Base-by-base conservation (phyloP, 2,329 filamentous ascomycete species). In the Samsoniella hepiali region DNA sequence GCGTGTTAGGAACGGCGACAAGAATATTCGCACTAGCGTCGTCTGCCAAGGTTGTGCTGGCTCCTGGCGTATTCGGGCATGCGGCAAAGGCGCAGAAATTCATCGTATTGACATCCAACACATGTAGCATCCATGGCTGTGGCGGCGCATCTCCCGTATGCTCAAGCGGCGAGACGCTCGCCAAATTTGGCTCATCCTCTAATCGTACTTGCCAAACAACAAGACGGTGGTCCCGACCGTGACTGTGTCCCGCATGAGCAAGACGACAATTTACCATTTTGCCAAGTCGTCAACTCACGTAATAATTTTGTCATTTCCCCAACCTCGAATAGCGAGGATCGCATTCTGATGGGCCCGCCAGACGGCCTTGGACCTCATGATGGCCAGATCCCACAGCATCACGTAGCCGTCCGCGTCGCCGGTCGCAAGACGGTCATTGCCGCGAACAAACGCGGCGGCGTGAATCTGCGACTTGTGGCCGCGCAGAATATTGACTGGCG, bases 351-450 rank as follows among this genome's bases (percentile, higher is more conserved):
- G 95, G 1, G 92, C 91, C 70, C 85, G 88, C 95, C 95, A 99
- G 3, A 95, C 91, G 1, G 89, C 91, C 9, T 87, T 82, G 0
- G 94, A 86, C 40, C 95, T 84, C 80, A 96, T 93, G 58, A 88
- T 91, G 32, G 88, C 84, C 45, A 96, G 79, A 72, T 91, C 89
- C 95, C 95, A 99, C 29, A 93, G 78, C 7, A 96, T 84, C 40
- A 97, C 81, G 82, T 90, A 97, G 64, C 95, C 95, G 49, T 97
- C 91, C 9, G 92, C 91, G 76, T 99, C 95, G 42, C 91, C 94
- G 0, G 92, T 95, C 13, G 91, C 79, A 6, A 99, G 86, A 40
- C 91, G 88, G 64, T 85, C 82, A 73, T 97, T 97, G 47, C 79
- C 75, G 60, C 85, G 83, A 68, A 91, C 81, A 72, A 98, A 94